phyloP scores from a whole-genome alignment of 805 yeast genomes.

The Myxozyma vanderwaltii region DNA sequence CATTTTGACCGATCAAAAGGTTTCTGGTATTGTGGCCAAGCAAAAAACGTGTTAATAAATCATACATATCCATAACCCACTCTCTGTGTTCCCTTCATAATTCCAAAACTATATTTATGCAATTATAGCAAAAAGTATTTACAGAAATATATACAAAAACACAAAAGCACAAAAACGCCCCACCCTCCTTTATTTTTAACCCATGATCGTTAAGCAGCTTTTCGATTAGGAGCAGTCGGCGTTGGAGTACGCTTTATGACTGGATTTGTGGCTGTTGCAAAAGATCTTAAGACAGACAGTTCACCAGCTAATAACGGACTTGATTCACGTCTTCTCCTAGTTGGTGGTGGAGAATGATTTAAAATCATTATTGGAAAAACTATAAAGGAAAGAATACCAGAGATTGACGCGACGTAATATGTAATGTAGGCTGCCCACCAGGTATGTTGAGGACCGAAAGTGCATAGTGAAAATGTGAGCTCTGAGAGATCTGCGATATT shows the following conservation, averaged over 20 bases:
- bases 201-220: background rate
- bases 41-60: too few relatives aligned
- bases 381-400: constrained; percentile 1
- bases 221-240: too few relatives aligned
- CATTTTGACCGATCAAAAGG: too few relatives aligned
- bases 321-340: background rate
- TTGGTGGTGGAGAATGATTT: background rate
- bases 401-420: background rate
- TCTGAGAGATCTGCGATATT: constrained; percentile 30
- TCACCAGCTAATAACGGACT: constrained; percentile 1
- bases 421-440: constrained; percentile 71
- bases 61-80: too few relatives aligned
- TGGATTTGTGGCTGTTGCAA: background rate
- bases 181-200: background rate
- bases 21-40: too few relatives aligned
- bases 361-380: constrained; percentile 4
- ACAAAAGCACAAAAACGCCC: background rate
- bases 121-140: too few relatives aligned
- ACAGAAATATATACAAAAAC: too few relatives aligned
- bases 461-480: constrained; percentile 72
- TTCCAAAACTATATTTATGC: too few relatives aligned
- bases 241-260: background rate
- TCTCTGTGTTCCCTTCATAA: background rate
- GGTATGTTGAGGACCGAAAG: constrained; percentile 82
- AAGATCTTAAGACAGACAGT: background rate